Percentiles rank a stretch among this genome's conserved stretches.
phyloP scores from a whole-genome alignment of 2,329 filamentous ascomycete species.

The Cladosporium sp. region DNA sequence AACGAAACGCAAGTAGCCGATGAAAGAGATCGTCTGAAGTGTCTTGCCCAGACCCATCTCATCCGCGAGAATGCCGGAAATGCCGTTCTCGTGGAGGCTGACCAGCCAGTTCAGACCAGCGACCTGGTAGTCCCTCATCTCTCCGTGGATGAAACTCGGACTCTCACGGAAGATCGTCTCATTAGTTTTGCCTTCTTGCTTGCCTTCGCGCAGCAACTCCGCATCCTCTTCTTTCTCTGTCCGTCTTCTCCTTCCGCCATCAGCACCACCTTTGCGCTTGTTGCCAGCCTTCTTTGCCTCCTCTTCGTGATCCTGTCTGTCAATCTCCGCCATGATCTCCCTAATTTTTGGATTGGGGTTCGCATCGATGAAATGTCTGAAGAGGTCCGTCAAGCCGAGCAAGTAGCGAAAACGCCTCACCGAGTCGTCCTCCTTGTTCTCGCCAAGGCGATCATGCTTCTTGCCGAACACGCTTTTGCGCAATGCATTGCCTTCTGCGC shows the following conservation, averaged over 20 bases:
- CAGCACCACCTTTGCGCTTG: conserved; percentile 76
- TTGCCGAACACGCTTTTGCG: conserved; percentile 89
- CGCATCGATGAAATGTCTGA: conserved; percentile 97
- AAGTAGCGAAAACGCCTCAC: conserved; percentile 92
- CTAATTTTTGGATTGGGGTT: conserved; percentile 94
- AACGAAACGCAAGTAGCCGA: conserved; percentile 89
- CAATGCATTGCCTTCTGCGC: conserved; percentile 81
- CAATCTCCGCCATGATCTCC: conserved; percentile 89
- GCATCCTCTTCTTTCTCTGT: conserved; percentile 98
- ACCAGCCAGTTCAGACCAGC: conserved; percentile 96
- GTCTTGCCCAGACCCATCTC: conserved; percentile 99
- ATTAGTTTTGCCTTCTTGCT: conserved; percentile 67
- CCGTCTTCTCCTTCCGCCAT: conserved; percentile 69
- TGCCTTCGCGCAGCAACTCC: conserved; percentile 79
- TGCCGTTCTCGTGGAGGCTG: conserved; percentile 95
- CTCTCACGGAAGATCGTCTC: conserved; percentile 93
- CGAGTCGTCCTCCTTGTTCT: conserved; percentile 95
- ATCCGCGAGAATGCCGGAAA: conserved; percentile 93
- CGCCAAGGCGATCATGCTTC: conserved; percentile 86
- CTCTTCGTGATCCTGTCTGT: conserved; percentile 76
- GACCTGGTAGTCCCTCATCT: conserved; percentile 95
- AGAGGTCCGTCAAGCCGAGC: conserved; percentile 88
- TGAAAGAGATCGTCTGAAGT: conserved; percentile 90
- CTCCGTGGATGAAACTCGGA: conserved; percentile 76
- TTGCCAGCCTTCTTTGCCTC: conserved; percentile 65